Evolutionary conservation across 2,329 filamentous ascomycete species (phyloP).

Genomic region (Alternaria longipes): DNA sequence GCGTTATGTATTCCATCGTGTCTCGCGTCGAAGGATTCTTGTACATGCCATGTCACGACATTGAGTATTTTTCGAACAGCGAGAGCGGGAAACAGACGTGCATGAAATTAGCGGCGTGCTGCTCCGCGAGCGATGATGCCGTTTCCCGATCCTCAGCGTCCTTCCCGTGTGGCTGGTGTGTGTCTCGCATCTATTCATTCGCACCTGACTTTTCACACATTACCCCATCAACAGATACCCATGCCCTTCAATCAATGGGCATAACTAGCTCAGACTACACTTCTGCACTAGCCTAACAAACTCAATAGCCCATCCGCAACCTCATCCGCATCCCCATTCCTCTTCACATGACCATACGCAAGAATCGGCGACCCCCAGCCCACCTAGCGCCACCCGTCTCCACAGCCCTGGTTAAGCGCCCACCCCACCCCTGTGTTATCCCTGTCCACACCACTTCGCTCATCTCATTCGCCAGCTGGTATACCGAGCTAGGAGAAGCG

Average conservation of each 20-base stretch:
- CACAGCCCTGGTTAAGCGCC: conserved; percentile 27
- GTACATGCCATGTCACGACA: neutral
- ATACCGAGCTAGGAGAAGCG: conserved; percentile 17
- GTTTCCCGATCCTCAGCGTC: neutral
- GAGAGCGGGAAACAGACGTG: neutral
- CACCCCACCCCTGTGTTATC: conserved; percentile 21
- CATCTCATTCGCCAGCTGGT: conserved; percentile 29
- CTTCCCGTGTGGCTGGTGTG: neutral
- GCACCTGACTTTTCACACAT: neutral
- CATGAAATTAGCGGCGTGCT: neutral
- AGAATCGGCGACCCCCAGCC: conserved; percentile 2
- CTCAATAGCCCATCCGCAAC: conserved; percentile 7
- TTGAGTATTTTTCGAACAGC: neutral
- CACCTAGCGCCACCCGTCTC: conserved; percentile 18
- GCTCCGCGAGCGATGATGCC: neutral
- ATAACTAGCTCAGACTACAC: neutral
- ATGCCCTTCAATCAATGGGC: neutral
- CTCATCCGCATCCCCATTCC: conserved; percentile 7
- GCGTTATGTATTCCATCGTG: conserved; percentile 1
- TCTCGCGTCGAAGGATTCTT: neutral
- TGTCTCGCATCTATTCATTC: neutral
- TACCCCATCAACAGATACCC: neutral
- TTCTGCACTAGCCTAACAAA: neutral
- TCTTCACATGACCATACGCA: conserved; percentile 7
- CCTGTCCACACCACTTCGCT: neutral